These are phyloP conservation scores for Glycine tomentella DNA, from an alignment of 306 rosid species.

Conservation along the genomic window DNA sequence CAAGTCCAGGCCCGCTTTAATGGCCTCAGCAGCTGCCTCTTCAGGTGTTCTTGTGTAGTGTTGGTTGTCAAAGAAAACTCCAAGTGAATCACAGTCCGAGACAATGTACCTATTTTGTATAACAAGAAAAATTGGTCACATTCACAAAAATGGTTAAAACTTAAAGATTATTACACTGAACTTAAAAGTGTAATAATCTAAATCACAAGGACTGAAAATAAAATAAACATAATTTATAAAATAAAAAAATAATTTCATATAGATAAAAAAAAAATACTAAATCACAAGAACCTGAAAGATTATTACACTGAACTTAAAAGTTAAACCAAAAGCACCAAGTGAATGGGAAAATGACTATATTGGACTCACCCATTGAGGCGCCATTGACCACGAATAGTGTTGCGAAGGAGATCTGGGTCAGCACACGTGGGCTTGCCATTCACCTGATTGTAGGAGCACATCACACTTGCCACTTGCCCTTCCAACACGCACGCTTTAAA, in stretches of 20 bases:
- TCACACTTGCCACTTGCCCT: constrained; percentile 89
- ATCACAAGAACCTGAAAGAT: too few species aligned
- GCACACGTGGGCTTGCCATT: constrained; percentile 98
- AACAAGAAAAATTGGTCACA: too few species aligned
- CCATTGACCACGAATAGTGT: constrained; percentile 86
- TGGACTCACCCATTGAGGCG: constrained; percentile 74
- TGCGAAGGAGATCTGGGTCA: constrained; percentile 76
- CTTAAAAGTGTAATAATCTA: too few species aligned
- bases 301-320: too few species aligned
- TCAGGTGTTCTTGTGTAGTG: constrained; percentile 84
- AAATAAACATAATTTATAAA: too few species aligned
- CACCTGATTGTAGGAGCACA: constrained; percentile 98
- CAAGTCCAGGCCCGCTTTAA: constrained; percentile 84
- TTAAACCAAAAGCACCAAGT: not conserved
- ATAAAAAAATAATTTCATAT: too few species aligned
- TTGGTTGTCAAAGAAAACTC: constrained; percentile 66
- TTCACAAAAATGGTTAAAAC: too few species aligned
- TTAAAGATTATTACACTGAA: too few species aligned
- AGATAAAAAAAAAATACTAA: too few species aligned
- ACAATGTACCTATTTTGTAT: constrained; percentile 73
- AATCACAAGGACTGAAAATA: too few species aligned
- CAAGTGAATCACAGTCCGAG: constrained; percentile 92
- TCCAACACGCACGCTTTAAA: constrained; percentile 83
- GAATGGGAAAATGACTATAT: not conserved
- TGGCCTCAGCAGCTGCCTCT: constrained; percentile 74